A percentile compares a stretch with the other conserved stretches of the same genome.
Conservation (phyloP, 345 rosid genomes). For the Clausena lansium region DNA sequence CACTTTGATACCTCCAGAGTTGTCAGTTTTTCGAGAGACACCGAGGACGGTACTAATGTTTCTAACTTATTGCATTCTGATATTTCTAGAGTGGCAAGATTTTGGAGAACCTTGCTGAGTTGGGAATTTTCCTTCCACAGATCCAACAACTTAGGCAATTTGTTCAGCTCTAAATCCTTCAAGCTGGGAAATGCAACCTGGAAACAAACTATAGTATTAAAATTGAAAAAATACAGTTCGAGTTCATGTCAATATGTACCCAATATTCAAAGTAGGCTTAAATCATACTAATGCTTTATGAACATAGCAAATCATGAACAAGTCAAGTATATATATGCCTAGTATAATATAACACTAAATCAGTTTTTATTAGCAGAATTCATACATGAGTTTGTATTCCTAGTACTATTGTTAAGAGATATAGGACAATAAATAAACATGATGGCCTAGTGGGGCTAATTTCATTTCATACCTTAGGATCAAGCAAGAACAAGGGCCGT, state of each 20-base stretch:
- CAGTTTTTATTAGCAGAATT: too few species aligned
- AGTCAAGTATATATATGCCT: too few species aligned
- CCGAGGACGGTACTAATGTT: slow-evolving; percentile 5
- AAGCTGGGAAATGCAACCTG: not conserved
- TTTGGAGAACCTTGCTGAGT: not conserved
- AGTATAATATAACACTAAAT: too few species aligned
- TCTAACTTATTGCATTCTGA: not conserved
- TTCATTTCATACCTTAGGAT: too few species aligned
- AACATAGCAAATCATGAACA: too few species aligned
- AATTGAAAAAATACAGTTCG: not conserved
- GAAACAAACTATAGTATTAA: not conserved
- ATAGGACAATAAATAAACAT: too few species aligned
- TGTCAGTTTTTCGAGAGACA: slow-evolving; percentile 14
- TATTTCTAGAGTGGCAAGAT: slow-evolving; percentile 6
- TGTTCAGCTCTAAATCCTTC: not conserved
- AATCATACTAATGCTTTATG: too few species aligned
- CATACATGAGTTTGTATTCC: too few species aligned
- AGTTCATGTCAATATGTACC: too few species aligned
- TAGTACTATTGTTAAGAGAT: too few species aligned
- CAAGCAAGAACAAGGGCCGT: not conserved
- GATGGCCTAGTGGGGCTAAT: too few species aligned
- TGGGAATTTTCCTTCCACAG: not conserved
- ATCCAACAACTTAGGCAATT: not conserved
- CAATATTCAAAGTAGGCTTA: too few species aligned
- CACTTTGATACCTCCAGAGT: slow-evolving; percentile 16